Evolutionary conservation across 768 basidiomycete genomes (phyloP).

Genomic region (Suillus placidus): DNA sequence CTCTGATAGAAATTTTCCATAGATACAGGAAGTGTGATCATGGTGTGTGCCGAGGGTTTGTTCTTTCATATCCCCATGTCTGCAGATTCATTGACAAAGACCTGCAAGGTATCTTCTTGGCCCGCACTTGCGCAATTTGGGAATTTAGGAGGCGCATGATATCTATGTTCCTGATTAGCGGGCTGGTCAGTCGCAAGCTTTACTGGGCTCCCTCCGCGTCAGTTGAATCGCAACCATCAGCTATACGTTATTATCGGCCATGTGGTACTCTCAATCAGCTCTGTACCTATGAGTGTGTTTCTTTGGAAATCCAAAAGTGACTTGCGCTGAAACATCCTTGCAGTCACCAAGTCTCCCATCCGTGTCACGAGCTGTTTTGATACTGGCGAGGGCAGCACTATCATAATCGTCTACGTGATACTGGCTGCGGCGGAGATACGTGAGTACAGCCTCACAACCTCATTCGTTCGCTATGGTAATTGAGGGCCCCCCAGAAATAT

Average conservation of each 20-base stretch:
- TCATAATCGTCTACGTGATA: neutral
- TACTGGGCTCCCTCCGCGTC: neutral
- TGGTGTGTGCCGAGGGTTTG: constrained; percentile 8
- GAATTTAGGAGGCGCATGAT: neutral
- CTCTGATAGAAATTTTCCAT: neutral
- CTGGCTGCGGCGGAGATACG: neutral
- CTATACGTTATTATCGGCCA: neutral
- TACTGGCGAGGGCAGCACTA: neutral
- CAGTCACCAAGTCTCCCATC: neutral
- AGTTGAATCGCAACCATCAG: neutral
- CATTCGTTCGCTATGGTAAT: neutral
- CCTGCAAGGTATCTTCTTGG: constrained; percentile 1
- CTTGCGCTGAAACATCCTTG: neutral
- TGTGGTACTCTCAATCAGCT: neutral
- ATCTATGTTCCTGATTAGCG: neutral
- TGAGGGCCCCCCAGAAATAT: neutral
- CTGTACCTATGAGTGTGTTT: neutral
- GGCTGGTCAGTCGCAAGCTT: neutral
- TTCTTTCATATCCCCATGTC: no score
- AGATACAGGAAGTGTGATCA: neutral
- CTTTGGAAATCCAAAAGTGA: neutral
- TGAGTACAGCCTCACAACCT: neutral
- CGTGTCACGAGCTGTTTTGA: neutral
- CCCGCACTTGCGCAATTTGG: constrained; percentile 1
- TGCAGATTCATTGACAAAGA: neutral